Base-by-base conservation (phyloP, 768 basidiomycete genomes). In the Hydnomerulius pinastri region DNA sequence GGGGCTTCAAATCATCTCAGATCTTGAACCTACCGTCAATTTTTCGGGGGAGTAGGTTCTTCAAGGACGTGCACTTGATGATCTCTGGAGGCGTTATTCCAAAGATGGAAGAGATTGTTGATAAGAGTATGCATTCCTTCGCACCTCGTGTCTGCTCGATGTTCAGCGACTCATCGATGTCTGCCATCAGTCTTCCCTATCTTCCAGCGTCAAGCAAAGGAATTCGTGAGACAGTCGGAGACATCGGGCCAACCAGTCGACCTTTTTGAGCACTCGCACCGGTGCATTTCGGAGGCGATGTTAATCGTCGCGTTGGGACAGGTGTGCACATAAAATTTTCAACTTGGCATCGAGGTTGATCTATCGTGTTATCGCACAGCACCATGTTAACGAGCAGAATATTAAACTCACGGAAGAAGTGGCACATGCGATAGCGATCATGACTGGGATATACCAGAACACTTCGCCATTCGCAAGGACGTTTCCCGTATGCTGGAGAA, bases 251-350 rank as follows among this genome's bases (percentile, higher is more conserved):
- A 45, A 23, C 36, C 37, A 33, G 58, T 46, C 4, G 62, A 65
- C 47, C 59, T 65, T 57, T 66, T 69, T 37, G 53, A 58, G n/a
- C 58, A 68, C 36, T 56, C 63, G 6, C 63, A 64, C 40, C 49
- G 54, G 15, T 66, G 59, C 23, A 67, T 70, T 24, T 63, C 67
- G 6, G 65, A 71, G 39, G 65, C 64, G 4, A 71, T 69, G 58
- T 50, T 67, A 11, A 54, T 61, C 11, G 51, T 69, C 12, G 61
- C 65, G 6, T 58, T 71, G 17, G 70, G 67, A 4, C 57, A 68
- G 59, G 66, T 61, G 55, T 23, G 60, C 6, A 15, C 18, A n/a
- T n/a, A n/a, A 21, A 18, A 27, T 24, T 21, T 2, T 17, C n/a
- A 7, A 24, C 10, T 4, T 11, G 10, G 30, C 11, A 15, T n/a